phyloP scores from a whole-genome alignment of 208 protist species.

The Porcisia deanei region DNA sequence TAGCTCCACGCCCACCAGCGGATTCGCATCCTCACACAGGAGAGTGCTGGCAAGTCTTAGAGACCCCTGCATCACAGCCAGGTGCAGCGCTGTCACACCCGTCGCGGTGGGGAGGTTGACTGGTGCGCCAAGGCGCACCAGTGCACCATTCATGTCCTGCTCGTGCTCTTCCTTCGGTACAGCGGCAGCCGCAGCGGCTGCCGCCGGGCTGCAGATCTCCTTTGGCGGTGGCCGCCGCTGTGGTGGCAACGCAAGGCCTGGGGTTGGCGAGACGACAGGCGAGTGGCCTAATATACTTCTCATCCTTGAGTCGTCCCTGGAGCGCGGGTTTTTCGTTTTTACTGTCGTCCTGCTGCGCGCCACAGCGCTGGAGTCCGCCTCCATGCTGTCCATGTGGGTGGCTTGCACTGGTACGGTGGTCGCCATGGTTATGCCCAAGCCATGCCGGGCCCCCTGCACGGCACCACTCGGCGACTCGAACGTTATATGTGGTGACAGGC shows the following conservation, averaged over 20 bases:
- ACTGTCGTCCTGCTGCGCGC: not conserved
- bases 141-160: constrained; percentile 27
- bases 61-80: constrained; percentile 37
- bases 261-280: not conserved
- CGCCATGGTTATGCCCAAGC: constrained; percentile 21
- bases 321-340: not conserved
- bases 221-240: not conserved
- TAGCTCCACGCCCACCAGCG: constrained; percentile 22
- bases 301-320: not conserved
- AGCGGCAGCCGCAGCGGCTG: constrained; percentile 9
- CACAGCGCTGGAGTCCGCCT: not conserved
- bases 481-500: constrained; percentile 14
- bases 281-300: not conserved
- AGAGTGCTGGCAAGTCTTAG: constrained; percentile 41
- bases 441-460: constrained; percentile 14
- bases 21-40: constrained; percentile 39
- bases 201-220: not conserved
- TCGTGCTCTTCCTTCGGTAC: constrained; percentile 20
- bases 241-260: not conserved
- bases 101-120: constrained; percentile 34
- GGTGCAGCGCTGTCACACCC: constrained; percentile 42
- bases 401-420: constrained; percentile 17
- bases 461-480: constrained; percentile 17
- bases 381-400: not conserved
- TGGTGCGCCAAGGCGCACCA: constrained; percentile 36